Base-by-base conservation (phyloP, 805 yeast species). In the Suhomyces prunicola region DNA sequence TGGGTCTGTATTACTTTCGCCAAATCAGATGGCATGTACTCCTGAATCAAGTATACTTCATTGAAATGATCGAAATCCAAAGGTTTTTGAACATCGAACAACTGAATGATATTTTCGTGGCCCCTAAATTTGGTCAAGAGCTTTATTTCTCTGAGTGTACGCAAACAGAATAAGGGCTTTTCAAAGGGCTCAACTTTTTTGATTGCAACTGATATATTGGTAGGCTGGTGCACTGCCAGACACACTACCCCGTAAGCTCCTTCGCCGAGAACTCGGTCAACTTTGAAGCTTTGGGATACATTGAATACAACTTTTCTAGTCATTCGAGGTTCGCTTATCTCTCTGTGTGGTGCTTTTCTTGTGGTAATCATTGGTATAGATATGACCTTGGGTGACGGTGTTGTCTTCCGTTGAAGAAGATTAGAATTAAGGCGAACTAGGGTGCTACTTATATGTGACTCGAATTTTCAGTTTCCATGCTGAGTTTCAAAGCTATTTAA, bases 161-260 rank as follows among this genome's bases (percentile, higher is more conserved):
- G 71, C 4, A 88, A 71, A 55, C 90, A 85, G 54, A 87, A 82
- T 63, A 87, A 70, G 1, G 83, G 78, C 61, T 82, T 81, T 49
- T 81, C 80, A 64, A 87, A 87, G 0, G 94, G 92, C 53, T 83
- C 83, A 6, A 88, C 84, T 64, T 85, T 87, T 67, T 88, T 88
- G 54, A 88, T 87, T 0, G 96, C 96, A 2, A 88, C 94, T 54
- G 76, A 74, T 1, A 80, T 77, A 17, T 80, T 78, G 1, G 88
- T 76, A 10, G 86, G 85, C 54, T 75, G 76, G 59, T 86, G 90
- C 9, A 77, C 66, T 0, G 91, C 94, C 4, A 84, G 77, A 46
- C 88, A 86, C 5, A 88, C 96, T 2, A 87, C 79, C 0, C 96
- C 94, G 59, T 88, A 88, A 0, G 94, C 91, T 1, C 96, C 96